A percentile compares a stretch with the other conserved stretches of the same genome.
Evolutionary conservation across 768 basidiomycete species (phyloP).

Genomic region (Amanita rimosa): DNA sequence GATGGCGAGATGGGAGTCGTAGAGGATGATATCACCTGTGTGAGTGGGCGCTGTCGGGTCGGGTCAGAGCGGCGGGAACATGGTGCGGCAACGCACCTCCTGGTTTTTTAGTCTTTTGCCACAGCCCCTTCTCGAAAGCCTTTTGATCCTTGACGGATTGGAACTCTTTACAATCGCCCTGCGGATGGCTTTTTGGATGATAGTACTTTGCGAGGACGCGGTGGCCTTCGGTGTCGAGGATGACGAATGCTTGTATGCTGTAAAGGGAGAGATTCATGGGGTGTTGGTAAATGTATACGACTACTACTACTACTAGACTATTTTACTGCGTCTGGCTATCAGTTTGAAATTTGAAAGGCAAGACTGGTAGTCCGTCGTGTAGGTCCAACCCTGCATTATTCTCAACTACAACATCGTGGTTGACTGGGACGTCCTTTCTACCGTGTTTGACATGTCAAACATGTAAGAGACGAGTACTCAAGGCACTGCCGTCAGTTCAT

Average conservation of each 20-base stretch:
- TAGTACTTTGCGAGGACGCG: slow-evolving; percentile 97
- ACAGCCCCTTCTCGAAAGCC: slow-evolving; percentile 90
- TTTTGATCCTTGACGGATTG: slow-evolving; percentile 83
- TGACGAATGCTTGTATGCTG: slow-evolving; percentile 75
- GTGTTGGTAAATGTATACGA: neutral
- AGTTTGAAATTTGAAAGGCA: too few relatives aligned
- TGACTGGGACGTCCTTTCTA: too few relatives aligned
- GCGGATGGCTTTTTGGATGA: slow-evolving; percentile 52
- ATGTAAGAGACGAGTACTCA: too few relatives aligned
- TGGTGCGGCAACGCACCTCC: slow-evolving; percentile 47
- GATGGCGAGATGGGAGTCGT: slow-evolving; percentile 81
- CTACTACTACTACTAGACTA: slow-evolving; percentile 7
- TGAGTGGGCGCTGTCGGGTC: neutral
- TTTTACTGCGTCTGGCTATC: slow-evolving; percentile 16
- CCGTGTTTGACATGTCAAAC: too few relatives aligned
- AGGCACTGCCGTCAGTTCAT: too few relatives aligned
- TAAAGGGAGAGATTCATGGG: slow-evolving; percentile 83
- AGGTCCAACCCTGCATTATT: too few relatives aligned
- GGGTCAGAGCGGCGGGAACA: neutral
- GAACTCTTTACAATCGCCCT: slow-evolving; percentile 52
- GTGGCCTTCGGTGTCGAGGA: slow-evolving; percentile 92
- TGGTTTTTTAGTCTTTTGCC: slow-evolving; percentile 90
- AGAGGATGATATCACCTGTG: slow-evolving; percentile 91
- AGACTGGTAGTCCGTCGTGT: too few relatives aligned
- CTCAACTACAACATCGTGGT: too few relatives aligned